Percentiles rank a stretch among this genome's conserved stretches.
phyloP scores from a whole-genome alignment of 352 stramenopile species.

The Phytophthora lateralis region DNA sequence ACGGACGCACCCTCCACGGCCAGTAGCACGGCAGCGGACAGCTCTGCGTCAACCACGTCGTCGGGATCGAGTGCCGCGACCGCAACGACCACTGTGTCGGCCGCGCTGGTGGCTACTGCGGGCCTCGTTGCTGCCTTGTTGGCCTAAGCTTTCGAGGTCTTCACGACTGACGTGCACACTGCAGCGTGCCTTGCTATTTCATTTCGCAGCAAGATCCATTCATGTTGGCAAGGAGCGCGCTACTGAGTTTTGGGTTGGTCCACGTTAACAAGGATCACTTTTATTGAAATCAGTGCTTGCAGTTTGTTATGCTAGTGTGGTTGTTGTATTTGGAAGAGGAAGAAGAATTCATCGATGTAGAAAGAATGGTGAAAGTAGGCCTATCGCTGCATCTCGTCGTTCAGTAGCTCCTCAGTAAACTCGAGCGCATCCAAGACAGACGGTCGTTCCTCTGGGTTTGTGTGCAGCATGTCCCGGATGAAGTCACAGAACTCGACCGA shows the following conservation, averaged over 20 bases:
- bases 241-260: conserved; percentile 16
- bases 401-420: conserved; percentile 80
- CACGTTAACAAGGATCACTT: conserved; percentile 31
- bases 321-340: conserved; percentile 14
- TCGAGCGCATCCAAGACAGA: conserved; percentile 82
- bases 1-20: conserved; percentile 40
- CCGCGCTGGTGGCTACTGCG: conserved; percentile 27
- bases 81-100: conserved; percentile 14
- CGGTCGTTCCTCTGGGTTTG: conserved; percentile 79
- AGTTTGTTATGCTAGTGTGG: conserved; percentile 1
- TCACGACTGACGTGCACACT: not conserved
- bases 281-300: conserved; percentile 16
- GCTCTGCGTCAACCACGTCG: conserved; percentile 17
- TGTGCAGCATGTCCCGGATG: conserved; percentile 87
- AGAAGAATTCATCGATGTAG: conserved; percentile 4
- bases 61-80: conserved; percentile 25
- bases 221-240: conserved; percentile 11
- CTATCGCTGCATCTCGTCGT: conserved; percentile 65
- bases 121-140: conserved; percentile 37
- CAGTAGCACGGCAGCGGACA: conserved; percentile 17
- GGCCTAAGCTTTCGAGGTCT: conserved; percentile 21
- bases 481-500: conserved; percentile 87
- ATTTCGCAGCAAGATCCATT: conserved; percentile 14
- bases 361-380: not conserved
- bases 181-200: conserved; percentile 11